Base-by-base conservation (phyloP, 2,329 filamentous ascomycete genomes). In the Calonectria ilicicola region DNA sequence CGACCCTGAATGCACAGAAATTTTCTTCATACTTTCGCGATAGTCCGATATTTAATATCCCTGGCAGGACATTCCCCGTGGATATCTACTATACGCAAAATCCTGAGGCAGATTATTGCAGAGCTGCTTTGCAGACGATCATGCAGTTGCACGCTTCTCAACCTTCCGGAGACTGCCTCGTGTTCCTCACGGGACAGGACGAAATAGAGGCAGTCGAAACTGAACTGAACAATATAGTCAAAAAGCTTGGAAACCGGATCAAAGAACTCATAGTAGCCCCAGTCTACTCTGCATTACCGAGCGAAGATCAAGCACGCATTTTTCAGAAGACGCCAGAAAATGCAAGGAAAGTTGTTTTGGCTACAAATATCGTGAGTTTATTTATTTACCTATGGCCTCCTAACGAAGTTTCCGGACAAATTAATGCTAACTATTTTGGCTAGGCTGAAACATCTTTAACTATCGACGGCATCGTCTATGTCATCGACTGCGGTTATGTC, bases 291-390 rank as follows among this genome's bases (percentile, higher is more conserved):
- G 98, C 98, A 79, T 85, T 99, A 46, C 96, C 96, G 0, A 95
- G 95, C 0, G 96, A 98, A 71, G 86, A 98, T 1, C 97, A 99
- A 82, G 91, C 93, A 60, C 96, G 96, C 82, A 98, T 98, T 76
- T 99, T 99, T 80, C 95, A 98, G 79, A 95, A 96, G 0, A 98
- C 96, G 0, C 96, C 97, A 0, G 91, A 93, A 0, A 93, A 93
- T 21, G 93, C 94, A 0, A 91, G 97, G 32, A 99, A 98, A 82
- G 95, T 98, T 0, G 95, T 99, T 0, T 86, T 98, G 44, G 95
- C 96, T 0, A 98, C 97, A 2, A 99, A 99, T 81, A 98, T 99
- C 83, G n/a, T n/a, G n/a, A n/a, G n/a, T n/a, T n/a, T n/a, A n/a
- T n/a, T n/a, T n/a, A n/a, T n/a, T n/a, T n/a, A n/a, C n/a, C n/a